Conservation (phyloP, 768 basidiomycete species). For the Phaeolepiota aurea region DNA sequence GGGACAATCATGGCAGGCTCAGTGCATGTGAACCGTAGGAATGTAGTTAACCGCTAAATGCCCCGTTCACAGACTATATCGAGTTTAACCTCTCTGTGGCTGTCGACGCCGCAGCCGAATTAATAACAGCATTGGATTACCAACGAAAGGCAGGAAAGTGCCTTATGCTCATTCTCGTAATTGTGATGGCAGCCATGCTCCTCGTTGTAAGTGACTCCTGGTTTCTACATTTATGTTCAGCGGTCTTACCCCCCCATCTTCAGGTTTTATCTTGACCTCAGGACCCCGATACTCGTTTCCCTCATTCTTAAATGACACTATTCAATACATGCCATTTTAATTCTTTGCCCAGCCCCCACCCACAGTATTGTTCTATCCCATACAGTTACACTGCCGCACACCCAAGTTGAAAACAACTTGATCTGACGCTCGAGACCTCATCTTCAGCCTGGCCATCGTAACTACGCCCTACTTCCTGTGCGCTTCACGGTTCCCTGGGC, state of each 20-base stretch:
- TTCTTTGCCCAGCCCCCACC: not conserved
- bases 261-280: not conserved
- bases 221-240: not conserved
- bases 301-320: not conserved
- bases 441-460: no score
- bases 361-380: no score
- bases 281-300: not conserved
- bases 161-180: constrained; percentile 75
- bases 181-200: constrained; percentile 85
- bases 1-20: constrained; percentile 58
- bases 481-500: no score
- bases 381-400: no score
- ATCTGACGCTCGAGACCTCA: no score
- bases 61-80: constrained; percentile 67
- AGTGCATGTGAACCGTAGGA: constrained; percentile 42
- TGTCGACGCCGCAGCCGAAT: constrained; percentile 77
- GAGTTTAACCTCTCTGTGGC: constrained; percentile 88
- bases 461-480: no score
- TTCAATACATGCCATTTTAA: not conserved
- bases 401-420: no score
- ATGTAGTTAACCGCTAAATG: not conserved
- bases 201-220: constrained; percentile 69
- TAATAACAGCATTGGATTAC: constrained; percentile 84
- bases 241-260: not conserved
- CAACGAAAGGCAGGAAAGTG: constrained; percentile 90